Conservation (phyloP, 495 filamentous ascomycete species). For the Neurospora discreta region DNA sequence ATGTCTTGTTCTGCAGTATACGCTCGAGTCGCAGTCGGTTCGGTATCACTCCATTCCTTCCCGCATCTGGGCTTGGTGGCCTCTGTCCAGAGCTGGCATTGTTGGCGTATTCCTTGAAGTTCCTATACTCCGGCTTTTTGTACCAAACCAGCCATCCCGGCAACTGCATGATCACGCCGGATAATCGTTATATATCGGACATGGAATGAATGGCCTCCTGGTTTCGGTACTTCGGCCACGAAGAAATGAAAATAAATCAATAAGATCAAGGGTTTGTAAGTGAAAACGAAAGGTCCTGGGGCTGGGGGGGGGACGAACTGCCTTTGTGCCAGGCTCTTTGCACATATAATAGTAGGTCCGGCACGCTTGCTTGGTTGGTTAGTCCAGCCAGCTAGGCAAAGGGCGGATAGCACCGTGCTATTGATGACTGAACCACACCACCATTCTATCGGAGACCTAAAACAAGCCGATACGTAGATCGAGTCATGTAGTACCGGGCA, state of each 20-base stretch:
- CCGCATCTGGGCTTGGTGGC: conserved; percentile 18
- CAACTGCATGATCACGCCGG: conserved; percentile 10
- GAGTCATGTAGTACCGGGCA: background rate
- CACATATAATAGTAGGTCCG: background rate
- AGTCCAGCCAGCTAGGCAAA: background rate
- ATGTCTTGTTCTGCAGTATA: conserved; percentile 31
- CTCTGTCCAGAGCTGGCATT: conserved; percentile 16
- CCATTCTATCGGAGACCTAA: background rate
- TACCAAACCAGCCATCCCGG: conserved; percentile 30
- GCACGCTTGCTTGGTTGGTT: background rate
- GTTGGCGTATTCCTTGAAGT: conserved; percentile 27
- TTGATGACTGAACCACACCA: background rate
- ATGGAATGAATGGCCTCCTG: background rate
- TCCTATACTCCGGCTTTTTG: conserved; percentile 34
- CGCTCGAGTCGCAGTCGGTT: conserved; percentile 25
- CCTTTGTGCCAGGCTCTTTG: background rate
- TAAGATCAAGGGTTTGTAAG: background rate
- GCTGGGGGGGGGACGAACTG: background rate
- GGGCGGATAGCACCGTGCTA: background rate
- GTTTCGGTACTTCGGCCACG: background rate
- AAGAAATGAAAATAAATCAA: background rate
- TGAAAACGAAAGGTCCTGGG: background rate
- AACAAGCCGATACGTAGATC: background rate
- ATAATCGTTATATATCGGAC: background rate
- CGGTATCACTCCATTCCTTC: conserved; percentile 21